Evolutionary conservation across 1,284 basidiomycete genomes (phyloP).

Genomic region (Trichosporon asahii): DNA sequence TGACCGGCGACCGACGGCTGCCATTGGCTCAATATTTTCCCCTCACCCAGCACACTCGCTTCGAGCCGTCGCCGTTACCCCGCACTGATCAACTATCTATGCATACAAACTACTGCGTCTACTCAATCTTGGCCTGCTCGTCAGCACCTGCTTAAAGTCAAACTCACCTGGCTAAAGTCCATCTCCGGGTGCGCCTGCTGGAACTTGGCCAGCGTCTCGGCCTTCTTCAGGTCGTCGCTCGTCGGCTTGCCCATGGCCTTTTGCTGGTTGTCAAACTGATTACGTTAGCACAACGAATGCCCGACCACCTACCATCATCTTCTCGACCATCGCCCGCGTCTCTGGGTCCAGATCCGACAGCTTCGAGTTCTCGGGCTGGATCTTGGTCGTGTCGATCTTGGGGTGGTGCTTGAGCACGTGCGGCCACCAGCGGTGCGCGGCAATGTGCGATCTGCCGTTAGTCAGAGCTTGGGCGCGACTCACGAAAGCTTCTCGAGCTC

Average conservation of each 20-base stretch:
- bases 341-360: conserved; percentile 84
- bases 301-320: conserved; percentile 83
- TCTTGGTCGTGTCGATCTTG: conserved; percentile 95
- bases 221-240: conserved; percentile 83
- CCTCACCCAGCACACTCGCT: background rate
- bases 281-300: conserved; percentile 6
- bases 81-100: background rate
- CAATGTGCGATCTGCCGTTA: conserved; percentile 36
- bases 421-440: conserved; percentile 82
- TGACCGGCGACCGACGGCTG: background rate
- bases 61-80: background rate
- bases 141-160: background rate
- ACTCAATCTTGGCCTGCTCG: conserved; percentile 25
- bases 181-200: conserved; percentile 86
- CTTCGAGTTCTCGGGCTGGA: conserved; percentile 92
- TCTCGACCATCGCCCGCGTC: conserved; percentile 92
- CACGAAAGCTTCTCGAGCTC: conserved; percentile 52
- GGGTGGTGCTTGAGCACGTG: conserved; percentile 93
- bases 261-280: conserved; percentile 93
- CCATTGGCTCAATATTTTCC: background rate
- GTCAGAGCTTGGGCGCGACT: conserved; percentile 14
- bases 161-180: conserved; percentile 83
- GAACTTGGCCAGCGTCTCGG: conserved; percentile 85
- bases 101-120: conserved; percentile 1
- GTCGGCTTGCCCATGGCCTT: conserved; percentile 96